A percentile compares a stretch with the other conserved stretches of the same genome.
These are phyloP conservation scores for Corrigiola litoralis DNA, from an alignment of 179 eudicot species.

Conservation along the genomic window DNA sequence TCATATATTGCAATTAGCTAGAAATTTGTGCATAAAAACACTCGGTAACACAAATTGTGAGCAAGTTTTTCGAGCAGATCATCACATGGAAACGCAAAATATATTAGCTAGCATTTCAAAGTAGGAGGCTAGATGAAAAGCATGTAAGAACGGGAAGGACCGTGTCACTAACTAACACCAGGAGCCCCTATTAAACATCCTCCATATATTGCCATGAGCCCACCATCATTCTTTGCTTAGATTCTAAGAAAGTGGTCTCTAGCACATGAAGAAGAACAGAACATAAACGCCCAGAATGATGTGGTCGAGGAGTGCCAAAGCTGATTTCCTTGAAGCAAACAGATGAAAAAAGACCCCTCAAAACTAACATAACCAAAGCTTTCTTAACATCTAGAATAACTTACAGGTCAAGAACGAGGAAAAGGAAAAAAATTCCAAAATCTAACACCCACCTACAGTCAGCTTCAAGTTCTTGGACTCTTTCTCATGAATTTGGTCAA, in stretches of 20 bases:
- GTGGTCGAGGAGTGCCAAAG: neutral
- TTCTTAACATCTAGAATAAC: neutral
- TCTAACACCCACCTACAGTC: conserved; percentile 37
- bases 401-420: neutral
- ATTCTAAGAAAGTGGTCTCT: neutral
- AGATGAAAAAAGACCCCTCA: neutral
- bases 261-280: neutral
- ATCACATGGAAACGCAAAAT: too few relatives aligned
- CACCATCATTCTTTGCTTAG: neutral
- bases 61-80: too few relatives aligned
- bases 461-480: conserved; percentile 37
- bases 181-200: neutral
- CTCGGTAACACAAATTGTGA: too few relatives aligned
- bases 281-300: neutral
- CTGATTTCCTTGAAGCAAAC: neutral
- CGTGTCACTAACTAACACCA: too few relatives aligned
- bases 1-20: too few relatives aligned
- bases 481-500: conserved; percentile 56
- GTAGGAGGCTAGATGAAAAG: too few relatives aligned
- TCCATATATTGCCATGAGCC: neutral
- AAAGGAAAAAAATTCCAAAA: neutral
- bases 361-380: neutral
- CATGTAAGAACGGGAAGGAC: too few relatives aligned
- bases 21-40: too few relatives aligned
- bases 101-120: too few relatives aligned